Evolutionary conservation across 2,329 filamentous ascomycete species (phyloP), one percentile per base, ranked within the genome.

Genomic region (Epichloe sibirici): DNA sequence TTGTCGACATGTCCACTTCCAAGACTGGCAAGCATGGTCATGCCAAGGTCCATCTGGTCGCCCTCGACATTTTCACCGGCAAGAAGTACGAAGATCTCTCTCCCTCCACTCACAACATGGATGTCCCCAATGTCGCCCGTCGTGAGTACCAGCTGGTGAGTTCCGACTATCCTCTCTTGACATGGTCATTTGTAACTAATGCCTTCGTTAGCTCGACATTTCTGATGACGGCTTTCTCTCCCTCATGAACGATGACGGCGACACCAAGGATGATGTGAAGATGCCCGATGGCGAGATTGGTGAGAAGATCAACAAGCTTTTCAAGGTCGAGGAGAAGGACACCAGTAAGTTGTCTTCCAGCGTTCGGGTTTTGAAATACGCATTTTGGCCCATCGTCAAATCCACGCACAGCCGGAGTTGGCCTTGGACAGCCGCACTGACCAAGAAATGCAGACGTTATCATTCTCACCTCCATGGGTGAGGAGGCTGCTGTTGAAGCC

Each of bases 1-100:
- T 98, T 68, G 88, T 97, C 74, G 93, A 98, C 71, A 98, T 98
- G 94, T 95, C 90, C 65, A 98, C 93, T 79, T 98, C 93, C 74
- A 98, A 98, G 90, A 98, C 93, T 64, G 93, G 93, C 78, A 98
- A 98, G 89, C 93, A 98, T 87, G 93, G 93, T 75, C 94, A 98
- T 88, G 93, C 93, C 78, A 98, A 98, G 86, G 93, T 98, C 73
- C 91, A 98, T 78, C 79, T 98, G 66, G 86, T 96, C 69, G 93
- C 90, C 71, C 83, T 94, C 73, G 93, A 98, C 74, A 97, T 98
- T 80, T 98, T 98, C 86, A 98, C 90, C 62, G 81, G 81, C 83
- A 98, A 96, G 88, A 98, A 98, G 85, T 82, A 95, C 63, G 93
- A 98, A 81, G 94, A 98, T 79, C 84, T 98, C 59, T 96, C 85